These are phyloP conservation scores for Cucumis cinereus DNA, from an alignment of 306 rosid genomes.

Conservation along the genomic window DNA sequence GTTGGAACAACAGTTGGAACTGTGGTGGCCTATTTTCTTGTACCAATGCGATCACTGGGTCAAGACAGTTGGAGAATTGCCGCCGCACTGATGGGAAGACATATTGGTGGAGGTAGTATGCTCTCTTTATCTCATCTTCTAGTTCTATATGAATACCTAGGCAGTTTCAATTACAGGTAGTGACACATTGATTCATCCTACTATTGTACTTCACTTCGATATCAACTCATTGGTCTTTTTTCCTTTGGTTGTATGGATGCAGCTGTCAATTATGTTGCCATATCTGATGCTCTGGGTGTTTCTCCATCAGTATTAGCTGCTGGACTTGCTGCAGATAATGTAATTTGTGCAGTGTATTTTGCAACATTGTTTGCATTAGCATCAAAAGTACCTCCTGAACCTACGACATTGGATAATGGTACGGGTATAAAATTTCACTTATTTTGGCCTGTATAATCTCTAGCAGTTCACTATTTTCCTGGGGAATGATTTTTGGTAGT, in stretches of 20 bases:
- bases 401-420: conserved; percentile 31
- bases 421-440: background rate
- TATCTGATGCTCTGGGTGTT: conserved; percentile 45
- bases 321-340: conserved; percentile 77
- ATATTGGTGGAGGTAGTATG: conserved; percentile 63
- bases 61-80: conserved; percentile 77
- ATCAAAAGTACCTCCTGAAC: conserved; percentile 58
- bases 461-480: background rate
- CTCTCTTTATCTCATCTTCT: background rate
- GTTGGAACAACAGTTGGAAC: conserved; percentile 72
- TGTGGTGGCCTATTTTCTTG: conserved; percentile 47
- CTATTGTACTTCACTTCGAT: background rate
- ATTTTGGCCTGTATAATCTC: background rate
- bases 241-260: background rate
- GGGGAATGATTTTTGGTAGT: background rate
- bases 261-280: conserved; percentile 77
- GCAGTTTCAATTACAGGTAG: background rate
- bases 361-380: conserved; percentile 50
- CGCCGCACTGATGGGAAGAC: conserved; percentile 79
- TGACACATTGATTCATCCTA: background rate
- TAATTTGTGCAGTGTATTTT: conserved; percentile 64
- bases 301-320: conserved; percentile 54
- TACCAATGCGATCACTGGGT: conserved; percentile 75
- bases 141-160: background rate
- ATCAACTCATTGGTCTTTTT: background rate